phyloP scores from a whole-genome alignment of 257 asterid genomes.

The Solanum medicagineum region DNA sequence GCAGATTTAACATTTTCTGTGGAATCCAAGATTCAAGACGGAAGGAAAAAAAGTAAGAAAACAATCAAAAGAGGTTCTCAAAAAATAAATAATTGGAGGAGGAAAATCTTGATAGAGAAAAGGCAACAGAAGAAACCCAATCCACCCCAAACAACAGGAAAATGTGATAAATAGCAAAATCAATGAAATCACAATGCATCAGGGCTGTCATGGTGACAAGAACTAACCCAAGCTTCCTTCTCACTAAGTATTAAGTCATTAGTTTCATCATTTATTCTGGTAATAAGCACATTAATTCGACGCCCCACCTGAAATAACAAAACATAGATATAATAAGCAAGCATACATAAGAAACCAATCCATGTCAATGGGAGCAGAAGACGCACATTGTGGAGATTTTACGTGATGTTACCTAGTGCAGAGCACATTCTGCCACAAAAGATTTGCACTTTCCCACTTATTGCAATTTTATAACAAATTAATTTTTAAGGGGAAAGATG shows the following conservation, averaged over 20 bases:
- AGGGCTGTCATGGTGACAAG: background rate
- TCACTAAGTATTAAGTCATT: constrained; percentile 92
- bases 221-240: constrained; percentile 86
- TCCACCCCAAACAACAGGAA: background rate
- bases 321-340: background rate
- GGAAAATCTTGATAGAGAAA: background rate
- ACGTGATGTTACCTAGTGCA: background rate
- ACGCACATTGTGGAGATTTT: background rate
- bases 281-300: constrained; percentile 52
- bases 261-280: constrained; percentile 79
- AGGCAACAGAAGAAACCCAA: background rate
- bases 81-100: background rate
- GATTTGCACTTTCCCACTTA: background rate
- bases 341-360: background rate
- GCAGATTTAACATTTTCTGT: constrained; percentile 60
- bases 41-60: background rate
- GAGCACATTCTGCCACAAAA: background rate
- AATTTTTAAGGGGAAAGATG: background rate
- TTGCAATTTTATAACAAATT: background rate
- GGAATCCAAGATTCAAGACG: constrained; percentile 5
- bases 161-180: background rate
- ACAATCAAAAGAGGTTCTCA: background rate
- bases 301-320: constrained; percentile 68
- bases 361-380: background rate
- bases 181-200: background rate